phyloP scores from a whole-genome alignment of 345 rosid genomes.

The Dimocarpus longan region DNA sequence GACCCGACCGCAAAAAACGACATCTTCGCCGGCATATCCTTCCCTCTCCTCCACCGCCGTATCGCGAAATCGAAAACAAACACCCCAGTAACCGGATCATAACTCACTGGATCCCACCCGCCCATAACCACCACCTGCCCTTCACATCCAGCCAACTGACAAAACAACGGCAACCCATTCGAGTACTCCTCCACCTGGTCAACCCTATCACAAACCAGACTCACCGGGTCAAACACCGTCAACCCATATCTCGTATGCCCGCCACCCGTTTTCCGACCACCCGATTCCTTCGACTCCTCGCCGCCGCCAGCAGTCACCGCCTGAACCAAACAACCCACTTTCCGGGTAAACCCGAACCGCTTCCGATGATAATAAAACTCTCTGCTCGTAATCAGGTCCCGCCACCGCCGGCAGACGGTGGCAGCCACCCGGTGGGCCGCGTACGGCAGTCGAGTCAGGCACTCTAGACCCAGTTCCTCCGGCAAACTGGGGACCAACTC shows the following conservation, averaged over 20 bases:
- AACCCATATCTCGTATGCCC: conserved; percentile 39
- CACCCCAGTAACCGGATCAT: conserved; percentile 53
- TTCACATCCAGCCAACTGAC: conserved; percentile 54
- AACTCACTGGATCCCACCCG: conserved; percentile 67
- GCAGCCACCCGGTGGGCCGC: conserved; percentile 46
- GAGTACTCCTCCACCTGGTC: conserved; percentile 47
- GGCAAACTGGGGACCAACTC: conserved; percentile 58
- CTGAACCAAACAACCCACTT: conserved; percentile 61
- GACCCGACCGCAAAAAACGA: conserved; percentile 62
- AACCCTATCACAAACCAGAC: conserved; percentile 44
- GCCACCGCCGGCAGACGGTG: conserved; percentile 59
- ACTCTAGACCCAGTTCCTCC: conserved; percentile 57
- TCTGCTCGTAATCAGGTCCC: conserved; percentile 40
- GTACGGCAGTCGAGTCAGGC: conserved; percentile 54
- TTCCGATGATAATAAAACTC: conserved; percentile 53
- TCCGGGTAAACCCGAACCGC: conserved; percentile 38
- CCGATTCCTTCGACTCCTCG: background rate
- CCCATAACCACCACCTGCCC: conserved; percentile 68
- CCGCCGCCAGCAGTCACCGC: conserved; percentile 13
- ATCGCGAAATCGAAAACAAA: conserved; percentile 53
- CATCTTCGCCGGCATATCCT: conserved; percentile 55
- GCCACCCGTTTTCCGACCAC: conserved; percentile 26
- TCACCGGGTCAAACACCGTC: conserved; percentile 47
- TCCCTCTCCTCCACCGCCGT: conserved; percentile 52
- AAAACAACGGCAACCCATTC: conserved; percentile 62